These are phyloP conservation scores for Coriaria nepalensis DNA, from an alignment of 306 rosid genomes.

Conservation along the genomic window DNA sequence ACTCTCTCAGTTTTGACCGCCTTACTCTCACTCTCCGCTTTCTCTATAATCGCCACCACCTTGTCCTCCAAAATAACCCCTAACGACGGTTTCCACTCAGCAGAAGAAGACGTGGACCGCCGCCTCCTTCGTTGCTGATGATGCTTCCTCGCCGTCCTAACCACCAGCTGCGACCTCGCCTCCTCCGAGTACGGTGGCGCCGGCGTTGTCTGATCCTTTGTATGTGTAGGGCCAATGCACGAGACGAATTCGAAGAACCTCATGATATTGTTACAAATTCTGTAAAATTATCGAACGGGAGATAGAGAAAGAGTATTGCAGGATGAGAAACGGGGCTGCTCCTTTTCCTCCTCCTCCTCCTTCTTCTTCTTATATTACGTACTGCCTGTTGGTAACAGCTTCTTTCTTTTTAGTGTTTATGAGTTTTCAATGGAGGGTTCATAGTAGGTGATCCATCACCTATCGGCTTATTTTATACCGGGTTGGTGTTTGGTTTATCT, in stretches of 20 bases:
- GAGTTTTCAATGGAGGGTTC: no score
- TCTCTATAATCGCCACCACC: background rate
- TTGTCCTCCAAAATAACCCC: conserved; percentile 40
- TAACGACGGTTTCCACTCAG: conserved; percentile 55
- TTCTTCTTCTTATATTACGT: background rate
- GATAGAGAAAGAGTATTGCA: no score
- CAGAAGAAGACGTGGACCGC: conserved; percentile 1
- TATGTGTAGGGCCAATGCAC: conserved; percentile 25
- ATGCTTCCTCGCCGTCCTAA: background rate
- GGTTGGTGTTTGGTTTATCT: no score
- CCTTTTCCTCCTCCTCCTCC: background rate
- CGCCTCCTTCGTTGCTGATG: conserved; percentile 9
- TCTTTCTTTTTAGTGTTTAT: no score
- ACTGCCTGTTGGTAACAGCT: no score
- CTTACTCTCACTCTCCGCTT: background rate
- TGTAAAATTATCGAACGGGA: no score
- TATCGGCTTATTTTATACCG: no score
- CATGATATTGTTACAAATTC: conserved; percentile 10
- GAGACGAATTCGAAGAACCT: conserved; percentile 32
- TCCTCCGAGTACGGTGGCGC: conserved; percentile 5
- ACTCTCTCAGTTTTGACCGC: conserved; percentile 4
- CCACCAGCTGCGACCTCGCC: conserved; percentile 7
- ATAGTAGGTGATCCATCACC: no score
- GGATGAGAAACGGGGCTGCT: background rate
- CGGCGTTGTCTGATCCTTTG: no score